phyloP scores from a whole-genome alignment of 2,329 filamentous ascomycete genomes.

The Botrytis pseudocinerea region DNA sequence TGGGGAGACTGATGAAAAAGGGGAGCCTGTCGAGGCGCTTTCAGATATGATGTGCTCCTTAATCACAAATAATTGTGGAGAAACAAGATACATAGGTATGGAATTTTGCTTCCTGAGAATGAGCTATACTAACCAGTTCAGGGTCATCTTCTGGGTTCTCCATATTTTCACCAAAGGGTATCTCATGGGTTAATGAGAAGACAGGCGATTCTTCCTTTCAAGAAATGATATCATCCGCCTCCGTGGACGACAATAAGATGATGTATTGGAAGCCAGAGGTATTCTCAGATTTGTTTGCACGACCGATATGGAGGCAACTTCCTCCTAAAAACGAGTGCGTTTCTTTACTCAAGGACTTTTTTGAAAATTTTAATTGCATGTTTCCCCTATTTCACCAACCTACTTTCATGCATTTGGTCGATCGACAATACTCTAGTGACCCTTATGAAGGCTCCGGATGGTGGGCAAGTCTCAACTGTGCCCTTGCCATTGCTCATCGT shows the following conservation, averaged over 20 bases:
- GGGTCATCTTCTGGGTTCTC: constrained; percentile 97
- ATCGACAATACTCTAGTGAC: constrained; percentile 88
- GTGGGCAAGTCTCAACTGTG: constrained; percentile 97
- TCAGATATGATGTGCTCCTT: constrained; percentile 99
- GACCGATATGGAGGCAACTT: constrained; percentile 78
- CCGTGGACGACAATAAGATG: constrained; percentile 92
- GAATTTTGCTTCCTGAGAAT: background rate
- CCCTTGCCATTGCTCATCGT: constrained; percentile 87
- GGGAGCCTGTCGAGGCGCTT: constrained; percentile 78
- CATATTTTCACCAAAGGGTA: constrained; percentile 97
- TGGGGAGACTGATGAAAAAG: constrained; percentile 49
- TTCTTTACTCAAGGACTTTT: constrained; percentile 88
- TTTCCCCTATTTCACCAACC: constrained; percentile 97
- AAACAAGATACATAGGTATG: constrained; percentile 92
- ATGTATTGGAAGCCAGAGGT: constrained; percentile 98
- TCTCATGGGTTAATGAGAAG: constrained; percentile 97
- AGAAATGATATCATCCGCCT: constrained; percentile 89
- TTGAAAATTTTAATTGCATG: constrained; percentile 99
- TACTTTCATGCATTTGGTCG: constrained; percentile 96
- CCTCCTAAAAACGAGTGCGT: constrained; percentile 85
- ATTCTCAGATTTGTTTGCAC: constrained; percentile 86
- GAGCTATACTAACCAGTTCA: constrained; percentile 42
- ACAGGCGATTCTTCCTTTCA: constrained; percentile 96
- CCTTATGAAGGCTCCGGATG: constrained; percentile 94
- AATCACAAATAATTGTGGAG: constrained; percentile 90